Percentiles rank a stretch among this genome's conserved stretches.
phyloP scores from a whole-genome alignment of 2,329 filamentous ascomycete genomes.

The Aureobasidium sp. region DNA sequence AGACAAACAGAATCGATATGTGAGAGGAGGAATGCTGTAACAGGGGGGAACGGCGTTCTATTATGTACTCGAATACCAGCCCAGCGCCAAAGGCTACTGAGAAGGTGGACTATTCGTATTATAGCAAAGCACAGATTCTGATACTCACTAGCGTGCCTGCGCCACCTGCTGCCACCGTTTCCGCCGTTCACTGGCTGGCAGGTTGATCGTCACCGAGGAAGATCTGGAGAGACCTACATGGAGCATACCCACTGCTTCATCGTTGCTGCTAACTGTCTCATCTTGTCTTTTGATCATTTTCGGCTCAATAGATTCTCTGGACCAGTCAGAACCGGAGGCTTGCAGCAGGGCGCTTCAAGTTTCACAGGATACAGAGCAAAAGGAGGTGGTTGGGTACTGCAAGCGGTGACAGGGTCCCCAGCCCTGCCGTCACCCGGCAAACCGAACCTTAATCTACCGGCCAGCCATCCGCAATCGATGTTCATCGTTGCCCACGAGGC shows the following conservation, averaged over 20 bases:
- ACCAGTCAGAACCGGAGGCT: not conserved
- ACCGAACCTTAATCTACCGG: constrained; percentile 6
- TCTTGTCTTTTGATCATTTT: not conserved
- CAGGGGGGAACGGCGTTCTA: constrained; percentile 7
- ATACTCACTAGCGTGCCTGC: constrained; percentile 14
- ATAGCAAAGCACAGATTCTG: constrained; percentile 14
- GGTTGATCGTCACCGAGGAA: constrained; percentile 8
- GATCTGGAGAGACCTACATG: not conserved
- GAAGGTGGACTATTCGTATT: constrained; percentile 5
- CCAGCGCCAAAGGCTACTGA: not conserved
- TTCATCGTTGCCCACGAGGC: constrained; percentile 10
- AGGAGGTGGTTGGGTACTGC: constrained; percentile 9
- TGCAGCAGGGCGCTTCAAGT: constrained; percentile 1
- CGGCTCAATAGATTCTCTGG: not conserved
- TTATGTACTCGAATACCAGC: constrained; percentile 6
- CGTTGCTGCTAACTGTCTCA: not conserved
- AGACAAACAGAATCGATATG: constrained; percentile 5
- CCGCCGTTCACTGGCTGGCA: constrained; percentile 3
- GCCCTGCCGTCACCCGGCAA: not conserved
- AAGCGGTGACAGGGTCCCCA: not conserved
- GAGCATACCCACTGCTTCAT: not conserved
- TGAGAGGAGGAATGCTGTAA: constrained; percentile 7
- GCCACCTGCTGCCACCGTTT: constrained; percentile 12
- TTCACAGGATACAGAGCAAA: not conserved
- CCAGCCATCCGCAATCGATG: constrained; percentile 5